These are phyloP conservation scores for Trichoderma aggressivum DNA, from an alignment of 2,329 filamentous ascomycete species.

Conservation along the genomic window DNA sequence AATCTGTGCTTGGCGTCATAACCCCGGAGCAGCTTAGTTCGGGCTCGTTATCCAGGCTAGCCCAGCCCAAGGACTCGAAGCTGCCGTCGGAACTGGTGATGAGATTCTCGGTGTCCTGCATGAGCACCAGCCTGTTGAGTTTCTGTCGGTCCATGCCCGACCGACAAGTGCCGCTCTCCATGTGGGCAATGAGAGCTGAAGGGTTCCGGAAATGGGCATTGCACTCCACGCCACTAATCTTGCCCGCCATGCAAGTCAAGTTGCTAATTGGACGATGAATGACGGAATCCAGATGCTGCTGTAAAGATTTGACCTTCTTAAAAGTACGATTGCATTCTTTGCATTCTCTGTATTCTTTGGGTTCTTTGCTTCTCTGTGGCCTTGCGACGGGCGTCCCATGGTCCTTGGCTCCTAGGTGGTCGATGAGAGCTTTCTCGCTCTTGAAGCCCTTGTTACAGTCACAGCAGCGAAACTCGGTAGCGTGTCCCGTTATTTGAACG, in stretches of 20 bases:
- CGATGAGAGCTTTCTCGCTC: background rate
- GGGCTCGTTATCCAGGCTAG: background rate
- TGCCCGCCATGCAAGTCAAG: constrained; percentile 13
- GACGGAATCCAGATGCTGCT: constrained; percentile 4
- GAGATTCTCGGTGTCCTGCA: constrained; percentile 14
- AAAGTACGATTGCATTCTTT: constrained; percentile 1
- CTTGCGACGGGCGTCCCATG: background rate
- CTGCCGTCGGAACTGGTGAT: constrained; percentile 4
- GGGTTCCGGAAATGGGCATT: constrained; percentile 13
- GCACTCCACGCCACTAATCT: constrained; percentile 7
- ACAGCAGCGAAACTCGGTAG: constrained; percentile 11
- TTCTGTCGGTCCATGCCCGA: constrained; percentile 19
- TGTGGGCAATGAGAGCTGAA: constrained; percentile 20
- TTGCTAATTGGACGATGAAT: constrained; percentile 19
- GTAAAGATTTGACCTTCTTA: background rate
- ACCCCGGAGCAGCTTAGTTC: background rate
- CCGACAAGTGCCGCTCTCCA: constrained; percentile 20
- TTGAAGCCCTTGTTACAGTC: constrained; percentile 12
- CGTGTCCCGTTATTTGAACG: background rate
- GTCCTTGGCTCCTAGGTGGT: background rate
- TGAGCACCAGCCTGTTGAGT: constrained; percentile 9
- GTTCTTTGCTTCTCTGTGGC: background rate
- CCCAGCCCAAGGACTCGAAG: background rate
- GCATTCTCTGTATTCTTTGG: background rate
- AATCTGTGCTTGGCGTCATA: constrained; percentile 6